phyloP scores from a whole-genome alignment of 2,329 filamentous ascomycete genomes.

The Arthrinium phaeospermum region DNA sequence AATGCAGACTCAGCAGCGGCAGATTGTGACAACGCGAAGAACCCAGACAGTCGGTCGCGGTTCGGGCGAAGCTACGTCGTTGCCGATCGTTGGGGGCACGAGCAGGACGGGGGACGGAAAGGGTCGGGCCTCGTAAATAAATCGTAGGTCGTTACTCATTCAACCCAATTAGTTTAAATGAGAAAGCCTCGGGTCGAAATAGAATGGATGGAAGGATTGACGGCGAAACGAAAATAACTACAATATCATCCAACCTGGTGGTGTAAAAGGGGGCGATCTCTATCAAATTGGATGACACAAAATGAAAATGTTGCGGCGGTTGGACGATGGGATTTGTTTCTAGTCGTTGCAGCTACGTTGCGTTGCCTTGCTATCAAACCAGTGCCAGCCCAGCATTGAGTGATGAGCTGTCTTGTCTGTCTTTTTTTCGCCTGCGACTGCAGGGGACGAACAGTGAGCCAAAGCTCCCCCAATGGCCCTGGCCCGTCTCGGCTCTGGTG shows the following conservation, averaged over 20 bases:
- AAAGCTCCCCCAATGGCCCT: slow-evolving; percentile 15
- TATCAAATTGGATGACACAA: slow-evolving; percentile 12
- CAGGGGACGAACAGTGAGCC: slow-evolving; percentile 13
- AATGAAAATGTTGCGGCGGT: slow-evolving; percentile 15
- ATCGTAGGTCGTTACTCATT: slow-evolving; percentile 7
- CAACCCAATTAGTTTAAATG: not conserved
- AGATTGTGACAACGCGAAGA: not conserved
- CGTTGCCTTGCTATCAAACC: not conserved
- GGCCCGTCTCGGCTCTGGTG: not conserved
- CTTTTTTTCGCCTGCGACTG: not conserved
- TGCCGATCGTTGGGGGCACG: not conserved
- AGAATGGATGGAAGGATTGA: slow-evolving; percentile 17
- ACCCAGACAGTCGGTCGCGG: not conserved
- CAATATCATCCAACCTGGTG: not conserved
- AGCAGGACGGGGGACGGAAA: slow-evolving; percentile 5
- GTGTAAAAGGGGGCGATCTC: slow-evolving; percentile 11
- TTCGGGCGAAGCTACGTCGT: slow-evolving; percentile 7
- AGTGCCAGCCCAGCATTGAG: not conserved
- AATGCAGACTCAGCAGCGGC: not conserved
- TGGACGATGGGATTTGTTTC: slow-evolving; percentile 11
- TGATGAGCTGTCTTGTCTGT: slow-evolving; percentile 14
- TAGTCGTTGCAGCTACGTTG: slow-evolving; percentile 14
- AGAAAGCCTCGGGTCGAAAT: not conserved
- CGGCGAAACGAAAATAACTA: slow-evolving; percentile 17
- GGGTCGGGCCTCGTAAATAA: slow-evolving; percentile 12